Percentiles rank a stretch among this genome's conserved stretches.
These are phyloP conservation scores for Solanum dulcamara DNA, from an alignment of 257 asterid genomes.

Conservation along the genomic window DNA sequence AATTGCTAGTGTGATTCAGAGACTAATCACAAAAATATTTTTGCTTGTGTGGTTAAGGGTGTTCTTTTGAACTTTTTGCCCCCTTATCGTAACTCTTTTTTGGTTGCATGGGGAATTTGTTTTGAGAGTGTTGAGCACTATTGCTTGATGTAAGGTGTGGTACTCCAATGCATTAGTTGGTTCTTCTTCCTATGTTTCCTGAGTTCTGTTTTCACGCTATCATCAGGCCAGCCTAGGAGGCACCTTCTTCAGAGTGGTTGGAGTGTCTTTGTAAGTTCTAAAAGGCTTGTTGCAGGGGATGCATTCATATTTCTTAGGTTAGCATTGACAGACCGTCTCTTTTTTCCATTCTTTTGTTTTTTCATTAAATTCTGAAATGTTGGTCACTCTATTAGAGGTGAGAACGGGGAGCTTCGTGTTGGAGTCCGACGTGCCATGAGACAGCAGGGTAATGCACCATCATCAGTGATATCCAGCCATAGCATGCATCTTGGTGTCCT, in stretches of 20 bases:
- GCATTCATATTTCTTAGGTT: constrained; percentile 21
- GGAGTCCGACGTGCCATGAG: constrained; percentile 80
- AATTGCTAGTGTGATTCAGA: background rate
- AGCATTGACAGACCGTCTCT: background rate
- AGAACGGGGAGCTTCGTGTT: constrained; percentile 73
- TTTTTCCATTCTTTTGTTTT: background rate
- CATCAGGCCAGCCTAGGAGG: constrained; percentile 22
- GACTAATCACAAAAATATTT: background rate
- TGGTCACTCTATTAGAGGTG: constrained; percentile 34
- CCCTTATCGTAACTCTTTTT: background rate
- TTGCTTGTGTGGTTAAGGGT: background rate
- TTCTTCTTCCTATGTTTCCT: background rate
- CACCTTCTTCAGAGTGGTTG: constrained; percentile 22
- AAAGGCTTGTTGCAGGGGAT: constrained; percentile 19
- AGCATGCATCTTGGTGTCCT: constrained; percentile 88
- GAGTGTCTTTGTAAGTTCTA: constrained; percentile 21
- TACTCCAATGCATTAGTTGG: background rate
- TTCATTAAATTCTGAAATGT: background rate
- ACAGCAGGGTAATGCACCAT: constrained; percentile 57
- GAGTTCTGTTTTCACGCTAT: background rate
- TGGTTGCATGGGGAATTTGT: background rate
- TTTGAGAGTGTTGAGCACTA: background rate
- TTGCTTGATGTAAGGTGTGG: background rate
- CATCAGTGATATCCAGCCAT: constrained; percentile 83
- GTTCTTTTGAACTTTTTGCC: background rate